These are phyloP conservation scores for Coniochaeta pulveracea DNA, from an alignment of 2,329 filamentous ascomycete species.

Conservation along the genomic window DNA sequence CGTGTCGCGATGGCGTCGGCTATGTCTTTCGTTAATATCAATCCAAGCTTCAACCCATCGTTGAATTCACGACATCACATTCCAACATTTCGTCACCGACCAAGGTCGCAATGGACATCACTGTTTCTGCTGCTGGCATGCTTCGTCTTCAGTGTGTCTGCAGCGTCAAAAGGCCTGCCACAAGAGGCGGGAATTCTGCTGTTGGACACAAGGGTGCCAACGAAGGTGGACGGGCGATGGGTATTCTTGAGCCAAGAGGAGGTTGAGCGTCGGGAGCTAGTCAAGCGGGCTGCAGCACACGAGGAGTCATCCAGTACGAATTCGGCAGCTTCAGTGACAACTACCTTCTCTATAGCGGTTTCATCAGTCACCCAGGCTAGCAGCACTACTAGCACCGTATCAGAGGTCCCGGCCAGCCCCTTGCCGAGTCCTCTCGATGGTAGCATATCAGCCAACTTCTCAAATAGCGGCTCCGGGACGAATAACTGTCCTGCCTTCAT, in stretches of 20 bases:
- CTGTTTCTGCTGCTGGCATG: slow-evolving; percentile 11
- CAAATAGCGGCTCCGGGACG: slow-evolving; percentile 27
- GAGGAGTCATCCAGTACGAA: too few species aligned
- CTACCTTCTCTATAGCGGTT: slow-evolving; percentile 19
- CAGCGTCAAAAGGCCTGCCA: slow-evolving; percentile 12
- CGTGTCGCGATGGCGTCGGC: slow-evolving; percentile 16
- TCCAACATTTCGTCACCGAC: slow-evolving; percentile 8
- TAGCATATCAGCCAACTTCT: slow-evolving; percentile 51
- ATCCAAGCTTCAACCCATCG: too few species aligned
- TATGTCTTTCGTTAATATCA: slow-evolving; percentile 8
- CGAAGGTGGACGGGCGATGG: slow-evolving; percentile 23
- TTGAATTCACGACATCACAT: too few species aligned
- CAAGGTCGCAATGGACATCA: slow-evolving; percentile 16
- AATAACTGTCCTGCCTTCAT: slow-evolving; percentile 57
- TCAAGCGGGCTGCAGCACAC: slow-evolving; percentile 12
- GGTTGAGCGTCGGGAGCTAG: slow-evolving; percentile 12
- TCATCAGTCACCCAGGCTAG: slow-evolving; percentile 17
- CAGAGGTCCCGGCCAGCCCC: slow-evolving; percentile 18
- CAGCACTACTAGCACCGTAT: slow-evolving; percentile 16
- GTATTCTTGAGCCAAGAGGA: slow-evolving; percentile 23
- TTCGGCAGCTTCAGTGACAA: slow-evolving; percentile 11
- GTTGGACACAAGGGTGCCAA: slow-evolving; percentile 23
- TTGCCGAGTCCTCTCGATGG: slow-evolving; percentile 59
- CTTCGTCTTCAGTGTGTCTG: slow-evolving; percentile 15
- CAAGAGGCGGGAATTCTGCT: slow-evolving; percentile 20